Evolutionary conservation across 192 early-diverging fungal genomes (phyloP), one percentile per base, ranked within the genome.

Genomic region (Linderina pennispora): DNA sequence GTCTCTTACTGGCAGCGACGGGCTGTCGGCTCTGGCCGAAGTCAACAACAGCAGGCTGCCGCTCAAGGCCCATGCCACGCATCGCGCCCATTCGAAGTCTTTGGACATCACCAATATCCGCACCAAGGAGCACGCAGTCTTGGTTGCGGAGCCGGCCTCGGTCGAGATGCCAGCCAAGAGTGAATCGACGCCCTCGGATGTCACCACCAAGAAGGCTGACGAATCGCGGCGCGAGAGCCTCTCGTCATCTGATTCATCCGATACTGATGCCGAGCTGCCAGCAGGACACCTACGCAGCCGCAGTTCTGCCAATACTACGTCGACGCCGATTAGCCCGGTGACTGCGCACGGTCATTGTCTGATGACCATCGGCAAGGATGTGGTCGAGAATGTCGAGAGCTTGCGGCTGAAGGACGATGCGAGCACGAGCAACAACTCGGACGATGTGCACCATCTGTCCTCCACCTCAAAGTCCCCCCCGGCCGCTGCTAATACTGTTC

Each of bases 331-430:
- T n/a, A n/a, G n/a, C n/a, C n/a, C n/a, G n/a, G n/a, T n/a, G n/a
- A n/a, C n/a, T n/a, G n/a, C n/a, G n/a, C n/a, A n/a, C n/a, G 14
- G 40, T 14, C 48, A 47, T 37, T 43, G 40, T 19, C 42, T 54
- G 8, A 8, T 47, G 5, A 58, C 45, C 14, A 20, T 54, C 20
- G 62, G 62, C 25, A 65, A 65, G 43, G 53, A 65, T 17, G 25
- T 65, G n/a, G 62, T 65, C 21, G 46, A 53, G 28, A 31, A 31
- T 5, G 28, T 11, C 6, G 28, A 31, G 11, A 31, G 11, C 28
- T 31, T 31, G 28, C 5, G 11, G 28, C 5, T 31, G 28, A 11
- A 5, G 6, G 28, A 31, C 28, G 28, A 31, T n/a, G n/a, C n/a
- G n/a, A n/a, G n/a, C n/a, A n/a, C n/a, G n/a, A n/a, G n/a, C n/a